These are phyloP conservation scores for Globisporangium canariense DNA, from an alignment of 352 stramenopile species.

Conservation along the genomic window DNA sequence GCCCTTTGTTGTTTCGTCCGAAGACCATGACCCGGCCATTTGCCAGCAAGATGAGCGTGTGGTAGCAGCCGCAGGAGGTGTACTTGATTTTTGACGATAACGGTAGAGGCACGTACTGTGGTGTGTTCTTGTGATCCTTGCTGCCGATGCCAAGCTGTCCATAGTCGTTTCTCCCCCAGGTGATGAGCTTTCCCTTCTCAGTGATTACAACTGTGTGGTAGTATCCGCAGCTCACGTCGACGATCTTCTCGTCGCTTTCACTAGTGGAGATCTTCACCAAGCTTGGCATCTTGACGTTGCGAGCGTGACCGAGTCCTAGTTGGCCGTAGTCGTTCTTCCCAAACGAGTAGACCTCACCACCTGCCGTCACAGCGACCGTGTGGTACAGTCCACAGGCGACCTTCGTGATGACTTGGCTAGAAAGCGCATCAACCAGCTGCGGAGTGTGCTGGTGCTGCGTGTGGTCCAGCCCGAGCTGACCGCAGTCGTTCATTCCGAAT, in stretches of 20 bases:
- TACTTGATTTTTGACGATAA: constrained; percentile 74
- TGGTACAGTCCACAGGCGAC: constrained; percentile 83
- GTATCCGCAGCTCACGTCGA: constrained; percentile 78
- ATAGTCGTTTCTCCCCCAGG: constrained; percentile 86
- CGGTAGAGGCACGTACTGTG: constrained; percentile 76
- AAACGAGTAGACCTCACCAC: constrained; percentile 80
- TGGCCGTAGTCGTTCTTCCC: constrained; percentile 89
- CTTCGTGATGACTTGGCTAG: constrained; percentile 66
- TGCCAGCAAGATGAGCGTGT: constrained; percentile 71
- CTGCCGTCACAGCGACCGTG: constrained; percentile 55
- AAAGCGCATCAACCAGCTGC: constrained; percentile 67
- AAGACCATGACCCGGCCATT: constrained; percentile 87
- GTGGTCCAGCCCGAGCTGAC: constrained; percentile 78
- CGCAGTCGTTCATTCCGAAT: constrained; percentile 89
- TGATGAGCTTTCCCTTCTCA: constrained; percentile 82
- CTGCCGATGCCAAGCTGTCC: constrained; percentile 84
- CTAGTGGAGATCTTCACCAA: constrained; percentile 61
- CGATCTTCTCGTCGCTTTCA: constrained; percentile 74
- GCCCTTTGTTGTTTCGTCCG: constrained; percentile 86
- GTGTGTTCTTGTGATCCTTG: constrained; percentile 85
- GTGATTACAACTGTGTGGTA: constrained; percentile 82
- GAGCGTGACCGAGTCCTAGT: constrained; percentile 73
- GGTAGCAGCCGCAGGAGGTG: constrained; percentile 82
- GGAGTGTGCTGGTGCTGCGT: constrained; percentile 84
- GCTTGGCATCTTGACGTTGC: constrained; percentile 72